Evolutionary conservation across 1,139 yeast species (phyloP).

Genomic region (Oligophagozyma castellii): DNA sequence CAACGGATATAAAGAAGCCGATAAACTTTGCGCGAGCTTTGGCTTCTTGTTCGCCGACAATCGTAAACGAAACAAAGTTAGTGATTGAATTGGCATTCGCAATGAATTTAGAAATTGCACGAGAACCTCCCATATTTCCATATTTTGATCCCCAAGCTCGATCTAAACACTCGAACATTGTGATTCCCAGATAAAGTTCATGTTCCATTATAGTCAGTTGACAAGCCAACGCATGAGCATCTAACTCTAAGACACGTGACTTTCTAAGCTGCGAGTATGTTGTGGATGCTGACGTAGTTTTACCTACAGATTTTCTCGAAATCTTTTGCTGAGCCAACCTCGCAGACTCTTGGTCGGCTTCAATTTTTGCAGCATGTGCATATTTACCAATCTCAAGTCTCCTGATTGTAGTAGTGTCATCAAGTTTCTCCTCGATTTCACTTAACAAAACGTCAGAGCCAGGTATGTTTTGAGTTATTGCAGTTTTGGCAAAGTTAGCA

Average conservation of each 20-base stretch:
- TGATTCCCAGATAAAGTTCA: slow-evolving; percentile 48
- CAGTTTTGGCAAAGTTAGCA: slow-evolving; percentile 46
- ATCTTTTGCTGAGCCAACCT: slow-evolving; percentile 2
- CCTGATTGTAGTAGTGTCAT: slow-evolving; percentile 3
- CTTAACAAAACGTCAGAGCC: slow-evolving; percentile 27
- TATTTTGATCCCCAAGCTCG: slow-evolving; percentile 66
- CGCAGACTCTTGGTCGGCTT: neutral
- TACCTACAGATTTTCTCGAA: slow-evolving; percentile 1
- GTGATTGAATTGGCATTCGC: slow-evolving; percentile 70
- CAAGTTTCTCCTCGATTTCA: slow-evolving; percentile 17
- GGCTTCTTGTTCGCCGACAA: slow-evolving; percentile 46
- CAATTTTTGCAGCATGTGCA: neutral
- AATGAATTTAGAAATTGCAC: slow-evolving; percentile 49
- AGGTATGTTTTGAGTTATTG: slow-evolving; percentile 34
- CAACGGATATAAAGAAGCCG: slow-evolving; percentile 64
- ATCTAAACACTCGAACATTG: slow-evolving; percentile 60
- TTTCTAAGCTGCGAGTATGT: slow-evolving; percentile 21
- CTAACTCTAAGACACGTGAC: slow-evolving; percentile 48
- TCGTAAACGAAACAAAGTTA: slow-evolving; percentile 67
- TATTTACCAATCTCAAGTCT: neutral
- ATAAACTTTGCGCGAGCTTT: slow-evolving; percentile 57
- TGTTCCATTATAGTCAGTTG: slow-evolving; percentile 72
- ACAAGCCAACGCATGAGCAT: slow-evolving; percentile 64
- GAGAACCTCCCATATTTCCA: slow-evolving; percentile 40
- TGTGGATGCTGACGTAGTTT: slow-evolving; percentile 1